phyloP scores from a whole-genome alignment of 1,284 basidiomycete species.

The Trichosporon coremiiforme region DNA sequence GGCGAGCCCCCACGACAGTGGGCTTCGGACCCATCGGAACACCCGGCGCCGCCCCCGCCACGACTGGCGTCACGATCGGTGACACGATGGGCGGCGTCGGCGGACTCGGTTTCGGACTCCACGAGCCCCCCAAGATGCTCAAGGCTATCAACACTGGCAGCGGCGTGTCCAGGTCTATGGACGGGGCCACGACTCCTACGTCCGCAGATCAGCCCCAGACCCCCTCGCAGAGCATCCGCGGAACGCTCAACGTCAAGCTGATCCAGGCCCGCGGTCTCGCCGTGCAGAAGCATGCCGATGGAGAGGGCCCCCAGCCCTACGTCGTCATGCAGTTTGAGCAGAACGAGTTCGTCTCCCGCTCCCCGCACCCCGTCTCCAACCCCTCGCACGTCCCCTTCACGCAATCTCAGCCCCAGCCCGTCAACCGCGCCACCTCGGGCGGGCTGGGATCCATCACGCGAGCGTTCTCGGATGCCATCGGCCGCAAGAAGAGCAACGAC shows the following conservation, averaged over 20 bases:
- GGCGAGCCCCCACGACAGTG: conserved; percentile 52
- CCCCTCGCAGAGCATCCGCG: conserved; percentile 43
- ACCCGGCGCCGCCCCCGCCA: conserved; percentile 51
- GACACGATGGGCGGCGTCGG: conserved; percentile 45
- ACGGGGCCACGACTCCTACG: conserved; percentile 27
- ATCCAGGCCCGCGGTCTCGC: conserved; percentile 85
- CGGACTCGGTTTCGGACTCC: conserved; percentile 51
- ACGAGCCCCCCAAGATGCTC: conserved; percentile 56
- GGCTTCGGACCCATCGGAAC: conserved; percentile 51
- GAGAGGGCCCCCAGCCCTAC: conserved; percentile 72
- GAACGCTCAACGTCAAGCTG: conserved; percentile 93
- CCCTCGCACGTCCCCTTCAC: conserved; percentile 51
- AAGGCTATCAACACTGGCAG: conserved; percentile 48
- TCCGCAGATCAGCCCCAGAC: conserved; percentile 18
- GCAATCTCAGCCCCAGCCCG: conserved; percentile 44
- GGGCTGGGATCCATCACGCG: conserved; percentile 66
- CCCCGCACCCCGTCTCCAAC: conserved; percentile 62
- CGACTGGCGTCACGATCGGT: conserved; percentile 53
- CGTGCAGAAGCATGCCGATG: conserved; percentile 62
- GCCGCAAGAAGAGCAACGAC: conserved; percentile 54
- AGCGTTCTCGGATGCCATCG: conserved; percentile 60
- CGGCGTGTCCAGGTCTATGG: conserved; percentile 41
- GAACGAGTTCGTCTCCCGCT: conserved; percentile 94
- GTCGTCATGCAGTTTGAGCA: conserved; percentile 98
- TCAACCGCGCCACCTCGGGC: conserved; percentile 41